Conservation (phyloP, 208 protist species). For the Trypanosoma boissoni region DNA sequence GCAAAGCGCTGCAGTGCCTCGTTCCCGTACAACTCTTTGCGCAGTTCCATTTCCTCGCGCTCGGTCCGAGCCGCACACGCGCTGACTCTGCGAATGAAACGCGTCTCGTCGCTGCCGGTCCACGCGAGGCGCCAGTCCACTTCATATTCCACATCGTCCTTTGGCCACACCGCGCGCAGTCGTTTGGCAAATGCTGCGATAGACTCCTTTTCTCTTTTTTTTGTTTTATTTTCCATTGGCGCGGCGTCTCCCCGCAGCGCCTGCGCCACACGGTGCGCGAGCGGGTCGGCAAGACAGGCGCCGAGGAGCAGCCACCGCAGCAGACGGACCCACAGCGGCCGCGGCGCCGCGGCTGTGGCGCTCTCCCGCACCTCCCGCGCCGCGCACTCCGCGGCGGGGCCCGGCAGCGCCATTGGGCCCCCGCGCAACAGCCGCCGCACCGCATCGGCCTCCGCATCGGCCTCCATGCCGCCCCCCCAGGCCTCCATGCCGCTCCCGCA, state of each 20-base stretch:
- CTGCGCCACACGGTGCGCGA: slow-evolving; percentile 5
- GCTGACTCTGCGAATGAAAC: slow-evolving; percentile 3
- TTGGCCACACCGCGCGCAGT: slow-evolving; percentile 6
- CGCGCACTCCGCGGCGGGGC: too few species aligned
- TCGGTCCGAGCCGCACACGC: slow-evolving; percentile 1
- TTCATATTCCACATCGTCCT: not conserved
- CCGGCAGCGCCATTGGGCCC: too few species aligned
- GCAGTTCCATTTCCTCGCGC: not conserved
- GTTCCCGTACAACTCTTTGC: not conserved
- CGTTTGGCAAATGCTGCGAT: not conserved
- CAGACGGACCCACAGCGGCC: slow-evolving; percentile 7
- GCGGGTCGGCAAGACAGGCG: slow-evolving; percentile 6
- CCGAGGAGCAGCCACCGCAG: slow-evolving; percentile 14
- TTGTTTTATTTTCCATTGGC: not conserved
- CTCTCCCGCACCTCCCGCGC: too few species aligned
- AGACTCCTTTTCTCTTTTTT: not conserved
- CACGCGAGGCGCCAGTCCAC: slow-evolving; percentile 15
- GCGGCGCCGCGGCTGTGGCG: not conserved
- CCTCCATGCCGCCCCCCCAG: too few species aligned
- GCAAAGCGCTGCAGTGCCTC: slow-evolving; percentile 3
- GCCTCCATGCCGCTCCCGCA: too few species aligned
- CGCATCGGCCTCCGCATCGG: too few species aligned
- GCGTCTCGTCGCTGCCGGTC: slow-evolving; percentile 5
- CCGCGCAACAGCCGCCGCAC: too few species aligned
- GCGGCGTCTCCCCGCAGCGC: not conserved